Evolutionary conservation across 2,329 filamentous ascomycete species (phyloP), one percentile per base, ranked within the genome.

Genomic region (Exophiala bonariae): DNA sequence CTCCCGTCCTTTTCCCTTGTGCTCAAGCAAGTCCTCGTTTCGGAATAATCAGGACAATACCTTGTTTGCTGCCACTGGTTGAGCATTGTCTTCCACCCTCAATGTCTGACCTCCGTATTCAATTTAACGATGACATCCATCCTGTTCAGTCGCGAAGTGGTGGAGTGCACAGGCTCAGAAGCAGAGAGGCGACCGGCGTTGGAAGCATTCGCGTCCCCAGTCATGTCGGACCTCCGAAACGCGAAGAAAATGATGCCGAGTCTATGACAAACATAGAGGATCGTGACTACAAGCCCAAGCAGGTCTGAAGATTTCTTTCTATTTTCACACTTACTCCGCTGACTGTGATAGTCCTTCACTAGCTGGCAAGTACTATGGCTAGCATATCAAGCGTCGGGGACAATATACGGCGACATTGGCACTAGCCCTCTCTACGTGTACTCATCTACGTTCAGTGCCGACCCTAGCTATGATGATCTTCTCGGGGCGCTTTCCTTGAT

Each of bases 341-440:
- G 11, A 26, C 11, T 6, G 6, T 26, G 6, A 6, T 41, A 56
- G 52, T 44, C 56, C 4, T 70, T 69, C 56, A 57, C 51, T 18
- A 63, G 61, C 26, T 57, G 49, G 47, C 54, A 44, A 41, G 41
- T 59, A 10, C 41, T 56, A 16, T 56, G 71, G 66, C 69, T 78
- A 11, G 73, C 77, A 6, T 81, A 80, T 58, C 76, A 80, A 55
- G 76, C 73, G 1, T 72, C 74, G 23, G 78, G 78, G 26, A 77
- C 80, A 47, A 80, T 81, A 42, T 81, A 81, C 50, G 78, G 78
- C n/a, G 78, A 81, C 49, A 80, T 81, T 50, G 78, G 77, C 16
- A 81, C 78, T 4, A 76, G 71, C 34, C 78, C 78, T 2, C 70
- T 81, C 3, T 81, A 81, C 58, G 78, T 81, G 18, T 81, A 69